phyloP scores from a whole-genome alignment of 2,329 filamentous ascomycete species.

The Aspergillus latus region DNA sequence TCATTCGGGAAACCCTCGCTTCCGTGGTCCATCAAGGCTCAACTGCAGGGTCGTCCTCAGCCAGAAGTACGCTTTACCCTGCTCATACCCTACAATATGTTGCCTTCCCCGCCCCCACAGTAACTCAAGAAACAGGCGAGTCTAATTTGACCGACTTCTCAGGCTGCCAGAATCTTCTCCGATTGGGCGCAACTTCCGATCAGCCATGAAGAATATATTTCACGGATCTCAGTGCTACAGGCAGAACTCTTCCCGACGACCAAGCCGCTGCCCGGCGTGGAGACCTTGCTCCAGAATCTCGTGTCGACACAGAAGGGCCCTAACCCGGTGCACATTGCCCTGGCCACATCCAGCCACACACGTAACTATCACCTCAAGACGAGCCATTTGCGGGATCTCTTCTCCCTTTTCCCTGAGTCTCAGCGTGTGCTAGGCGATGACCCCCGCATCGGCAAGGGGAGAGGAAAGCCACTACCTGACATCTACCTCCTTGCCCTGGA shows the following conservation, averaged over 20 bases:
- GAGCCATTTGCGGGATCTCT: conserved; percentile 51
- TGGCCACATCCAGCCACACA: conserved; percentile 76
- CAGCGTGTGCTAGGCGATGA: conserved; percentile 86
- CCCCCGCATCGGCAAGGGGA: conserved; percentile 67
- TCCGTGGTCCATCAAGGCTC: conserved; percentile 94
- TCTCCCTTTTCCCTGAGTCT: conserved; percentile 62
- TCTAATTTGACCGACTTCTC: conserved; percentile 4
- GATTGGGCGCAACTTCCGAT: conserved; percentile 87
- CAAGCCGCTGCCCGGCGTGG: conserved; percentile 77
- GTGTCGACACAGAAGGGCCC: conserved; percentile 34
- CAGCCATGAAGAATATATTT: conserved; percentile 63
- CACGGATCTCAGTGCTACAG: conserved; percentile 64
- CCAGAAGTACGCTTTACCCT: conserved; percentile 46
- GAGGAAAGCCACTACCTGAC: conserved; percentile 93
- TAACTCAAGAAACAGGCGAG: too few species aligned
- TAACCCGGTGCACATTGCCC: conserved; percentile 69
- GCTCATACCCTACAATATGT: background rate
- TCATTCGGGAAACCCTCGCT: conserved; percentile 71
- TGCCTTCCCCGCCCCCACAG: conserved; percentile 4
- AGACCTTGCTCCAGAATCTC: conserved; percentile 58
- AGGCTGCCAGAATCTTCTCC: conserved; percentile 65
- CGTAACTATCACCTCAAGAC: conserved; percentile 79
- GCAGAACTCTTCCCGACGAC: conserved; percentile 68
- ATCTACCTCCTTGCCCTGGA: conserved; percentile 87
- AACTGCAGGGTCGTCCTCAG: conserved; percentile 69